Base-by-base conservation (phyloP, 805 yeast species). In the Metschnikowia kofuensis region DNA sequence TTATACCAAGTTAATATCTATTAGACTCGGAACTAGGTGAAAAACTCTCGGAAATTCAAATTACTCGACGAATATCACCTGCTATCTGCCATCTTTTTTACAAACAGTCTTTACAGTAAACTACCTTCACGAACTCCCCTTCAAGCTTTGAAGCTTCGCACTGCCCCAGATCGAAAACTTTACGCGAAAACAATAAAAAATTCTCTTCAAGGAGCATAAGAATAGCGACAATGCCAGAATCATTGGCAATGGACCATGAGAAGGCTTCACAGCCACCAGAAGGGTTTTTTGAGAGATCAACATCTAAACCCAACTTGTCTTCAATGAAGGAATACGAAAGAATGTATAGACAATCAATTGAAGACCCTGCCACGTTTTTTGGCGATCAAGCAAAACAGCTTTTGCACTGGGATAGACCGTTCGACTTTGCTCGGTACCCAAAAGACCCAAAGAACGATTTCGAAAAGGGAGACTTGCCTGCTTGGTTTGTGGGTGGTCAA, bases 401-500 rank as follows among this genome's bases (percentile, higher is more conserved):
- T 48, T 77, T 91, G 57, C 70, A 79, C 60, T 91, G 97, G 97
- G 88, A 84, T 64, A 80, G 76, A 51, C 89, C 83, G 45, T 91
- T 88, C 69, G 75, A 77, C 59, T 75, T 78, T 50, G 94, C 79
- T 60, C 78, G 72, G 49, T 50, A 50, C 44, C 61, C 69, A 70
- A 45, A 96, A 94, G 35, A 76, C 85, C 46, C 79, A 85, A 55
- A 79, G 76, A 30, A 51, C 42, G 61, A 56, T 70, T 84, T 57
- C 73, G 69, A 48, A 69, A 64, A 56, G 57, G 96, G 92, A 54
- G 96, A 89, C 63, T 74, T 83, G 45, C 89, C 97, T 13, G 66
- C 74, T 35, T 94, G 98, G 98, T 94, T 94, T 63, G 70, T 89
- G 43, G 91, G 89, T 54, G 99, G 99, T 64, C 83, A 87, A 72